These are phyloP conservation scores for Claviceps sp. DNA, from an alignment of 2,329 filamentous ascomycete genomes.

Conservation along the genomic window DNA sequence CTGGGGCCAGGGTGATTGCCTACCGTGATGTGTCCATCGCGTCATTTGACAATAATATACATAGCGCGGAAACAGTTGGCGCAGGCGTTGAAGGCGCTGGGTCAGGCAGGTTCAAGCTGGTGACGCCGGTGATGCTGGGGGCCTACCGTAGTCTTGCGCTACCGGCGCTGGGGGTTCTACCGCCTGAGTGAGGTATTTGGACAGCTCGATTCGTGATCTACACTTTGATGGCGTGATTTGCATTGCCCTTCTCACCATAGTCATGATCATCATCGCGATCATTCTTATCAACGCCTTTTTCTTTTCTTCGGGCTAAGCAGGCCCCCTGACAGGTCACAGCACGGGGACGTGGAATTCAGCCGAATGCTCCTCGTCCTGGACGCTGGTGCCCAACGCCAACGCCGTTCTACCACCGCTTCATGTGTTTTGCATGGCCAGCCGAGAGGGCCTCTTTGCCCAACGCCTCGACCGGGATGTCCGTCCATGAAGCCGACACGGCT, in stretches of 20 bases:
- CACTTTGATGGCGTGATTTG: constrained; percentile 46
- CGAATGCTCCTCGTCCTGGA: constrained; percentile 69
- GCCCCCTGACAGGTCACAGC: constrained; percentile 16
- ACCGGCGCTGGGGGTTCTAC: constrained; percentile 47
- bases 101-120: constrained; percentile 38
- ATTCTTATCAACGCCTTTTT: constrained; percentile 5
- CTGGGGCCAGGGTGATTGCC: constrained; percentile 71
- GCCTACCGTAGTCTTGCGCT: constrained; percentile 62
- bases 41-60: constrained; percentile 62
- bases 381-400: constrained; percentile 11
- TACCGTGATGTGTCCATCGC: constrained; percentile 84
- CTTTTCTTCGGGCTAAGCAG: too few relatives aligned
- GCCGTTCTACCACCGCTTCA: constrained; percentile 74
- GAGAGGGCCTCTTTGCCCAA: constrained; percentile 67
- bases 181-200: constrained; percentile 45
- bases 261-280: too few relatives aligned
- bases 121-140: constrained; percentile 42
- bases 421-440: constrained; percentile 76
- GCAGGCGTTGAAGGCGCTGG: constrained; percentile 61
- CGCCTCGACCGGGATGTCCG: constrained; percentile 51
- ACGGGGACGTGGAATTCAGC: constrained; percentile 73
- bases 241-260: too few relatives aligned
- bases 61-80: constrained; percentile 76
- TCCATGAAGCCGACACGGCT: constrained; percentile 58
- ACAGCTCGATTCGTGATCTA: constrained; percentile 49